These are phyloP conservation scores for Ensete ventricosum DNA, from an alignment of 176 grass and related monocot species.

Conservation along the genomic window DNA sequence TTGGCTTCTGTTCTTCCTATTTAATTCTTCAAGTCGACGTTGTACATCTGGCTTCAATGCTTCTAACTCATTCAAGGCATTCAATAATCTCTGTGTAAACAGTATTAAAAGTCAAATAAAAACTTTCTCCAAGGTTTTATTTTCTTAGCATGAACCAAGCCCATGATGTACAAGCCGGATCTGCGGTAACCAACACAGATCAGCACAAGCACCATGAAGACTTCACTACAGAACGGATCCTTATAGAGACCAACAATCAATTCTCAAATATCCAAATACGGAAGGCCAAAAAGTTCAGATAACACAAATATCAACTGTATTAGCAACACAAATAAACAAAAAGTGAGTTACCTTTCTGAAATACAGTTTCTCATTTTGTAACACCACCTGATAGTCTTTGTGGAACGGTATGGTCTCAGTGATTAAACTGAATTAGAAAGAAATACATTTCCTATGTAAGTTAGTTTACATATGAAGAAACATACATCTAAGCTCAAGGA, in stretches of 20 bases:
- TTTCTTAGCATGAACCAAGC: not conserved
- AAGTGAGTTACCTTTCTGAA: conserved; percentile 42
- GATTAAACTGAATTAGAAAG: conserved; percentile 43
- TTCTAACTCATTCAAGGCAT: conserved; percentile 38
- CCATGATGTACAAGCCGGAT: not conserved
- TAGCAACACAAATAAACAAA: not conserved
- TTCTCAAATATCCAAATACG: not conserved
- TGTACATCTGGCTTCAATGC: conserved; percentile 36
- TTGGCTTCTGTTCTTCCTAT: conserved; percentile 25
- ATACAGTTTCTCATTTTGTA: conserved; percentile 9
- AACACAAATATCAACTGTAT: not conserved
- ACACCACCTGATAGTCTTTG: conserved; percentile 49
- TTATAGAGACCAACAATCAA: not conserved
- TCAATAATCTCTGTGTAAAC: conserved; percentile 37
- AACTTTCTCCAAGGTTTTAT: not conserved
- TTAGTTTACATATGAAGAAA: not conserved
- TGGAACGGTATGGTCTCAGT: conserved; percentile 86
- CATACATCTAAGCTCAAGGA: not conserved
- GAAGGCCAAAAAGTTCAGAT: not conserved
- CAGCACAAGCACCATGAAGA: not conserved
- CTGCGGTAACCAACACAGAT: not conserved
- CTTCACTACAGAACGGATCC: not conserved
- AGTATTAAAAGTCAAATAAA: not conserved
- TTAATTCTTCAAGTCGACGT: conserved; percentile 30
- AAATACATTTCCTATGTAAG: too few relatives aligned